Evolutionary conservation across 2,329 filamentous ascomycete genomes (phyloP).

Genomic region (Mycosphaerella sp.): DNA sequence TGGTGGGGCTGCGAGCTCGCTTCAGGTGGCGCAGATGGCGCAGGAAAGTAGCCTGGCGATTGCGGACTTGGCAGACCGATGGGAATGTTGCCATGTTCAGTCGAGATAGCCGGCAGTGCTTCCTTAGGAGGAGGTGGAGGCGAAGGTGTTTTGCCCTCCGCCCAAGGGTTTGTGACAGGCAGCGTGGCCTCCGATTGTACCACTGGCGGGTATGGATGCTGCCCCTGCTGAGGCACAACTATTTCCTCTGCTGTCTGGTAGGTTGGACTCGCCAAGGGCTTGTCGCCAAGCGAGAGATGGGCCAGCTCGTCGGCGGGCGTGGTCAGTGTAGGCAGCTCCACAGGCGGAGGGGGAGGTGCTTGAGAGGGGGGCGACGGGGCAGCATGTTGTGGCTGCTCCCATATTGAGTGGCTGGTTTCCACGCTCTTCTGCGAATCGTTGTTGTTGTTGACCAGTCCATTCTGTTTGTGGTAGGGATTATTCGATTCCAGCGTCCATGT

Average conservation of each 20-base stretch:
- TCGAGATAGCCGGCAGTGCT: slow-evolving; percentile 10
- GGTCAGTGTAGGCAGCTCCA: slow-evolving; percentile 39
- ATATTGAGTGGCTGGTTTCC: slow-evolving; percentile 37
- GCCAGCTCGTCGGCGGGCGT: slow-evolving; percentile 39
- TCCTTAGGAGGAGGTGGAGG: slow-evolving; percentile 22
- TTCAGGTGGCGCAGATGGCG: slow-evolving; percentile 1
- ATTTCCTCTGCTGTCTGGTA: slow-evolving; percentile 24
- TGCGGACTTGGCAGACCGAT: background rate
- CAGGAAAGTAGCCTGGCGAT: slow-evolving; percentile 10
- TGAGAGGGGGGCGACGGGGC: slow-evolving; percentile 20
- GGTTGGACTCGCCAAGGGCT: slow-evolving; percentile 17
- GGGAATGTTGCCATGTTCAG: slow-evolving; percentile 7
- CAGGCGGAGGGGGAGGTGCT: slow-evolving; percentile 26
- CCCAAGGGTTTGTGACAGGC: slow-evolving; percentile 22
- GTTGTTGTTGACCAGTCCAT: slow-evolving; percentile 3
- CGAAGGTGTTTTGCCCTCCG: slow-evolving; percentile 9
- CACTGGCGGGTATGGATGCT: slow-evolving; percentile 26
- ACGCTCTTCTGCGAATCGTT: background rate
- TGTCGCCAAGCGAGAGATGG: slow-evolving; percentile 33
- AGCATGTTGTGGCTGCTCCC: slow-evolving; percentile 32
- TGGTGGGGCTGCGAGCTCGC: slow-evolving; percentile 12
- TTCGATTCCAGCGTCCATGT: slow-evolving; percentile 24
- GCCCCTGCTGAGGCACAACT: slow-evolving; percentile 27
- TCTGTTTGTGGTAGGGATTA: slow-evolving; percentile 21
- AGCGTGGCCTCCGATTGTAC: slow-evolving; percentile 13